Conservation (phyloP, 495 filamentous ascomycete genomes). For the Daldinia caldariorum region DNA sequence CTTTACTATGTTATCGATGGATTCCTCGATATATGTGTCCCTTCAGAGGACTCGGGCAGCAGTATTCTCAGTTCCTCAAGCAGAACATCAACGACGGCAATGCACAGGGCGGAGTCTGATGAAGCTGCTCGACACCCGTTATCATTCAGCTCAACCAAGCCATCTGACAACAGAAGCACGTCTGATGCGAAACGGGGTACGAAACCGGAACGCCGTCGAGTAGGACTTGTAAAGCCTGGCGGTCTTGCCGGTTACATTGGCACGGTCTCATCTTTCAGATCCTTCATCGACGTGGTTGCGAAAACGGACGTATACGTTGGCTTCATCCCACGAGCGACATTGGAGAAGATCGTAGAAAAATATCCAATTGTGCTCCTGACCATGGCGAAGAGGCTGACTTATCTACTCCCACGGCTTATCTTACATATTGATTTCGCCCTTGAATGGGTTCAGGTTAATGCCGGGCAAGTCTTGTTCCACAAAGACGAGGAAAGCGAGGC, state of each 20-base stretch:
- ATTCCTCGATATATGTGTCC: constrained; percentile 86
- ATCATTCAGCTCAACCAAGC: constrained; percentile 32
- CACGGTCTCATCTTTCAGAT: constrained; percentile 91
- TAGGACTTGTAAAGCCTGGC: constrained; percentile 94
- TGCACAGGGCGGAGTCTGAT: constrained; percentile 48
- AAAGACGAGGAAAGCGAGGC: constrained; percentile 97
- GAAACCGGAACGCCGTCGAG: constrained; percentile 61
- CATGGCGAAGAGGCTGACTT: constrained; percentile 93
- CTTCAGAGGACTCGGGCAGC: constrained; percentile 48
- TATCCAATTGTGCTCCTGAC: constrained; percentile 93
- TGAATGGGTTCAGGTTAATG: constrained; percentile 96
- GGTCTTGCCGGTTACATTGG: constrained; percentile 95
- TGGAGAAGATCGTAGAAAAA: constrained; percentile 91
- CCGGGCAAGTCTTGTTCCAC: constrained; percentile 92
- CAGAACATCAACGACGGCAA: constrained; percentile 48
- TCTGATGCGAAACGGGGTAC: constrained; percentile 33
- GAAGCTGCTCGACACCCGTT: constrained; percentile 39
- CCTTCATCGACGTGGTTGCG: constrained; percentile 94
- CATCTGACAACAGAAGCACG: constrained; percentile 20
- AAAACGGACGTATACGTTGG: constrained; percentile 99
- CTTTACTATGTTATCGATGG: constrained; percentile 98
- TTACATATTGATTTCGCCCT: constrained; percentile 97
- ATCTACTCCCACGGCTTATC: constrained; percentile 87
- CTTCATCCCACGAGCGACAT: constrained; percentile 84
- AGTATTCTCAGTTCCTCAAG: constrained; percentile 51